Evolutionary conservation across 164 flowering plant species (phyloP), one percentile per base, ranked within the genome.

Genomic region (Vitis riparia): DNA sequence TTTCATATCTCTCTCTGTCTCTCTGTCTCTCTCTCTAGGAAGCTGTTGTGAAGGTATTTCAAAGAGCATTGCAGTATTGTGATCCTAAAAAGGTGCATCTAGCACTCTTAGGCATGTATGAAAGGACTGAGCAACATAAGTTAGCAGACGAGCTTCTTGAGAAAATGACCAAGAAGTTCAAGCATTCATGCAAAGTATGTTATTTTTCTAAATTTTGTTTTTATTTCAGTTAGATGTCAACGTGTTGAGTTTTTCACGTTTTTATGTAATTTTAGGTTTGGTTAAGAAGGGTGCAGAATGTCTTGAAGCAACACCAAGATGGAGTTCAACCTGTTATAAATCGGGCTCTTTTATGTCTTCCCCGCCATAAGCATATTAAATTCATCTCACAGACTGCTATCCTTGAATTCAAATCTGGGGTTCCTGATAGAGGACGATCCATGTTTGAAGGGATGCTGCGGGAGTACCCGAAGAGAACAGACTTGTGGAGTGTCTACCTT

Each of bases 401-500:
- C 50, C 90, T 86, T 68, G 91, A 89, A 84, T 95, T 90, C 79
- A 91, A 90, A 77, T 74, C 77, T 75, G 99, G 97, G 16, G 84
- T 85, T 55, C 85, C 98, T 49, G 97, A 95, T 68, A 85, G 90
- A 76, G 99, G 90, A 11, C 76, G 98, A 64, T 80, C 97, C 32
- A 67, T 91, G 85, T 93, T 95, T 78, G 99, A 95, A 79, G 85
- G 81, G 69, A 83, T 95, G 61, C 72, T 95, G 67, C 77, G 87
- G 64, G 94, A 91, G 74, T 88, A 88, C 68, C 99, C 99, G 10
- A 95, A 90, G 77, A 88, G 94, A 76, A 89, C 87, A 17, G 99
- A 95, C 76, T 73, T 95, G 73, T 95, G 99, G 99, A 95, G 88
- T 65, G 71, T 90, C 55, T 95, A 95, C 72, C 82, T 95, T 51